Percentiles rank a stretch among this genome's conserved stretches.
phyloP scores from a whole-genome alignment of 1,139 yeast species.

The Yamadazyma mexicana region DNA sequence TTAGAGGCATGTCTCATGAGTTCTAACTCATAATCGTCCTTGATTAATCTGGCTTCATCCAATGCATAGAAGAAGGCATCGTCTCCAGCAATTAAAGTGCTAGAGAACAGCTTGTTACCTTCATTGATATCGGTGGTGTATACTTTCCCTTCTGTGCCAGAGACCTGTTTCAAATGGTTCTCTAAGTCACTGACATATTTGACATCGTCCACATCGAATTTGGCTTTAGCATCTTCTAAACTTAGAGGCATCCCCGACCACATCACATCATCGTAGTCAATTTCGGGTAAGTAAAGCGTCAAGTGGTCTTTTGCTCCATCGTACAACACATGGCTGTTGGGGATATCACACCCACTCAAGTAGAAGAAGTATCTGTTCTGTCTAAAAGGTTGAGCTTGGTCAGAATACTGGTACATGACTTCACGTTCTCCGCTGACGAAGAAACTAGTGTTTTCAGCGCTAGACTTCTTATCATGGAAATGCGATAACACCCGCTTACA shows the following conservation, averaged over 20 bases:
- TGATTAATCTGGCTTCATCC: slow-evolving; percentile 82
- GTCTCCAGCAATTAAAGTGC: slow-evolving; percentile 39
- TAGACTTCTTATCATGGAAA: slow-evolving; percentile 25
- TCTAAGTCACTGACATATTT: slow-evolving; percentile 49
- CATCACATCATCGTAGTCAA: slow-evolving; percentile 88
- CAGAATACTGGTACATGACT: slow-evolving; percentile 73
- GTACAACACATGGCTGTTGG: slow-evolving; percentile 72
- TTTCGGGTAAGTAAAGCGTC: slow-evolving; percentile 74
- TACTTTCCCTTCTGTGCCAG: slow-evolving; percentile 11
- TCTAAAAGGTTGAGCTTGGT: slow-evolving; percentile 75
- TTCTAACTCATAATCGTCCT: slow-evolving; percentile 78
- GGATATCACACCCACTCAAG: slow-evolving; percentile 79
- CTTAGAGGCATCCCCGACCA: slow-evolving; percentile 91
- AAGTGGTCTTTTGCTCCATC: slow-evolving; percentile 54
- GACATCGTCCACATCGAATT: slow-evolving; percentile 82
- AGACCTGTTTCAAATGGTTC: slow-evolving; percentile 9
- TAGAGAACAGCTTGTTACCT: slow-evolving; percentile 30
- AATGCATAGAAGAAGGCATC: slow-evolving; percentile 65
- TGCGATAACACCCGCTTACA: slow-evolving; percentile 53
- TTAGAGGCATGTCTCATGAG: slow-evolving; percentile 77
- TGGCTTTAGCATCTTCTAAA: slow-evolving; percentile 59
- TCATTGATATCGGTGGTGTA: slow-evolving; percentile 48
- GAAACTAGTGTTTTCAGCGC: slow-evolving; percentile 26
- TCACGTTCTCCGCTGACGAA: slow-evolving; percentile 69
- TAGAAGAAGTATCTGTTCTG: slow-evolving; percentile 91